phyloP scores from a whole-genome alignment of 495 filamentous ascomycete species.

The Jackrogersella multiformis region DNA sequence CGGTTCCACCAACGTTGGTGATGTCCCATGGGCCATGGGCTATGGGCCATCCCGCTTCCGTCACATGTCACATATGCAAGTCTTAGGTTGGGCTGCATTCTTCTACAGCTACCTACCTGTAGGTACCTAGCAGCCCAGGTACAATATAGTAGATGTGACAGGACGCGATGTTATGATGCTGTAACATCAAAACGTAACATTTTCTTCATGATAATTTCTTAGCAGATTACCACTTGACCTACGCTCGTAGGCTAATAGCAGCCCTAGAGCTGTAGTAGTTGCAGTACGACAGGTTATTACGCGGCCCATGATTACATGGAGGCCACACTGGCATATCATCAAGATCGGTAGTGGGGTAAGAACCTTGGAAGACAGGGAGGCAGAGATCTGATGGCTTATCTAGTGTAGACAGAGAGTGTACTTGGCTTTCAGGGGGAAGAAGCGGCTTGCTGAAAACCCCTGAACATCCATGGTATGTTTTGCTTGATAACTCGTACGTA shows the following conservation, averaged over 20 bases:
- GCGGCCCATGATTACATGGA: neutral
- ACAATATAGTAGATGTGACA: conserved; percentile 11
- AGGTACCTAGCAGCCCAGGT: too few species aligned
- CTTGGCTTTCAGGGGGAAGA: too few species aligned
- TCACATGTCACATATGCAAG: conserved; percentile 38
- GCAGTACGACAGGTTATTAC: neutral
- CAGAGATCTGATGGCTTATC: conserved; percentile 15
- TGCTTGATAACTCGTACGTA: too few species aligned
- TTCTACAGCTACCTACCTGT: too few species aligned
- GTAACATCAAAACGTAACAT: conserved; percentile 3
- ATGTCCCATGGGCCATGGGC: conserved; percentile 2
- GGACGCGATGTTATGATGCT: conserved; percentile 21
- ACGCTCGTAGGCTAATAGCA: neutral
- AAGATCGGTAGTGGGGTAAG: conserved; percentile 18
- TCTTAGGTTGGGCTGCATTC: conserved; percentile 27
- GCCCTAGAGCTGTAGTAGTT: neutral
- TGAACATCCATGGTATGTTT: too few species aligned
- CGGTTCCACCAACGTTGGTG: conserved; percentile 3
- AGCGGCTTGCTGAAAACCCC: too few species aligned
- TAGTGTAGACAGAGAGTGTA: too few species aligned
- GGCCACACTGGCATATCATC: neutral
- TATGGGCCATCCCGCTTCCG: conserved; percentile 12
- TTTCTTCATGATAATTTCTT: neutral
- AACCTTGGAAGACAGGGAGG: neutral
- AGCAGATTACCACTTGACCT: neutral